phyloP scores from a whole-genome alignment of 306 rosid genomes.

The Cucumis sativus region Cucumber_9930_V3 NC_026656.2:24644501-24645000 shows the following conservation, averaged over 20 bases:
- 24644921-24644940: no score
- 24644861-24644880: neutral
- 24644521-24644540: neutral
- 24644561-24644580: neutral
- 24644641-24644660: neutral
- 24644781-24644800: neutral
- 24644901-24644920: no score
- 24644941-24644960: no score
- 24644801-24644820: neutral
- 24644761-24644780: neutral
- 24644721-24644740: neutral
- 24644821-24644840: neutral
- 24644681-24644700: neutral
- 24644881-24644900: neutral
- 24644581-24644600: neutral
- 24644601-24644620: neutral
- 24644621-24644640: neutral
- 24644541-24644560: neutral
- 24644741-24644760: conserved; percentile 5
- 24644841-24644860: neutral
- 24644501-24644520: no score
- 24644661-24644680: neutral
- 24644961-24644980: no score
- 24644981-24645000: no score
- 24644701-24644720: neutral